Percentiles rank a stretch among this genome's conserved stretches.
These are phyloP conservation scores for Calendula officinalis DNA, from an alignment of 129 eudicot species.

Conservation along the genomic window DNA sequence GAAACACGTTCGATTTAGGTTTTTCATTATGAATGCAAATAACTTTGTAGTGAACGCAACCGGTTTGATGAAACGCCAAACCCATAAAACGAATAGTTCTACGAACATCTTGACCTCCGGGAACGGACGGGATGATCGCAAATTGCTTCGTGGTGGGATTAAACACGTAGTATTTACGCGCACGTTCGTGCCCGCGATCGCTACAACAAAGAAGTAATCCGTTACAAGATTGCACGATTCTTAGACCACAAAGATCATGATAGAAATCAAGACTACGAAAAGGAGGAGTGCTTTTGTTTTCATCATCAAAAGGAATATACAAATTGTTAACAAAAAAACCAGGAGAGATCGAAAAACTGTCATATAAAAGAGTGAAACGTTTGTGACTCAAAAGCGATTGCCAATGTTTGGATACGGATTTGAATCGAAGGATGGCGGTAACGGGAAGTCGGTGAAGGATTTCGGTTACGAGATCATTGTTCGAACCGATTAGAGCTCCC, in stretches of 20 bases:
- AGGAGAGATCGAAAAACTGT: background rate
- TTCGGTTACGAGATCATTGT: conserved; percentile 1
- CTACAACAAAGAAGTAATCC: conserved; percentile 17
- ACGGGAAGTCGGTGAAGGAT: conserved; percentile 1
- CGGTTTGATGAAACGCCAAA: conserved; percentile 10
- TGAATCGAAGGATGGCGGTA: conserved; percentile 6
- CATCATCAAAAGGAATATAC: conserved; percentile 5
- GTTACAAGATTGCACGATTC: conserved; percentile 8
- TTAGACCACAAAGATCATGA: background rate
- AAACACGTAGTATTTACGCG: background rate
- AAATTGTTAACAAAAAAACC: background rate
- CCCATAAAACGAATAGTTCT: background rate
- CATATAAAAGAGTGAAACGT: background rate
- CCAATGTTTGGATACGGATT: conserved; percentile 26
- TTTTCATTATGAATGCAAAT: background rate
- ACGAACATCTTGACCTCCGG: background rate
- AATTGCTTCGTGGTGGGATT: conserved; percentile 14
- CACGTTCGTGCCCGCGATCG: background rate
- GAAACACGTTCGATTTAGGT: background rate
- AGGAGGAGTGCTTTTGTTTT: background rate
- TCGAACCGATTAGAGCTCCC: conserved; percentile 8
- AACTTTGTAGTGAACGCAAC: conserved; percentile 1
- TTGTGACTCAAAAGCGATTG: conserved; percentile 3
- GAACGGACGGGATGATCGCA: background rate
- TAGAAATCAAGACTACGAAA: background rate